These are phyloP conservation scores for Acrodontium crateriforme DNA, from an alignment of 2,329 filamentous ascomycete genomes.

Conservation along the genomic window DNA sequence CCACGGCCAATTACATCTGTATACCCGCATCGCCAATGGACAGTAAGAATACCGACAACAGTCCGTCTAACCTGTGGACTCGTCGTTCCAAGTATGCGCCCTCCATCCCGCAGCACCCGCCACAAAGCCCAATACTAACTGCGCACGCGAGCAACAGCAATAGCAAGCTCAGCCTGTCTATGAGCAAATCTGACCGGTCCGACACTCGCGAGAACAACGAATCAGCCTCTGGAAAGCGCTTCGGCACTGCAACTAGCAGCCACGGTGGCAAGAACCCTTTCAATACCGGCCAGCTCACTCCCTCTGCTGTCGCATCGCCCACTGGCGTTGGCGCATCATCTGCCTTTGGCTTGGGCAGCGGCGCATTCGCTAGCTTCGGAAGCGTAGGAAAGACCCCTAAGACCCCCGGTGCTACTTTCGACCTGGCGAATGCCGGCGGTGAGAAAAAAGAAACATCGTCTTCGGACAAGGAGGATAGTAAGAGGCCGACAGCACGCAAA, in stretches of 20 bases:
- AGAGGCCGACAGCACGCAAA: constrained; percentile 14
- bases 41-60: constrained; percentile 22
- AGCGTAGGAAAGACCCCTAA: constrained; percentile 69
- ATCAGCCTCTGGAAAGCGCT: constrained; percentile 55
- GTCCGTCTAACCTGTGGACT: constrained; percentile 47
- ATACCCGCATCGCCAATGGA: constrained; percentile 15
- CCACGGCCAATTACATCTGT: too few relatives aligned
- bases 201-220: constrained; percentile 41
- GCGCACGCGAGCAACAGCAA: constrained; percentile 39
- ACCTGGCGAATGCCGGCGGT: constrained; percentile 47
- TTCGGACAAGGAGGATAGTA: constrained; percentile 28
- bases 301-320: constrained; percentile 54
- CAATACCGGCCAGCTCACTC: constrained; percentile 56
- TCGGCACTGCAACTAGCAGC: constrained; percentile 55
- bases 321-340: constrained; percentile 63
- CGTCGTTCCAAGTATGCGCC: constrained; percentile 66
- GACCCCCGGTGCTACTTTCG: constrained; percentile 57
- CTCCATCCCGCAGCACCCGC: constrained; percentile 3
- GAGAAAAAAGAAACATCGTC: constrained; percentile 45
- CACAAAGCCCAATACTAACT: constrained; percentile 8
- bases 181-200: constrained; percentile 43
- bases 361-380: constrained; percentile 93
- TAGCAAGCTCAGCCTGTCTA: constrained; percentile 84
- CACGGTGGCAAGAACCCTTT: constrained; percentile 70
- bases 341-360: constrained; percentile 86